phyloP scores from a whole-genome alignment of 345 rosid genomes.

The Trapa bicornis region DNA sequence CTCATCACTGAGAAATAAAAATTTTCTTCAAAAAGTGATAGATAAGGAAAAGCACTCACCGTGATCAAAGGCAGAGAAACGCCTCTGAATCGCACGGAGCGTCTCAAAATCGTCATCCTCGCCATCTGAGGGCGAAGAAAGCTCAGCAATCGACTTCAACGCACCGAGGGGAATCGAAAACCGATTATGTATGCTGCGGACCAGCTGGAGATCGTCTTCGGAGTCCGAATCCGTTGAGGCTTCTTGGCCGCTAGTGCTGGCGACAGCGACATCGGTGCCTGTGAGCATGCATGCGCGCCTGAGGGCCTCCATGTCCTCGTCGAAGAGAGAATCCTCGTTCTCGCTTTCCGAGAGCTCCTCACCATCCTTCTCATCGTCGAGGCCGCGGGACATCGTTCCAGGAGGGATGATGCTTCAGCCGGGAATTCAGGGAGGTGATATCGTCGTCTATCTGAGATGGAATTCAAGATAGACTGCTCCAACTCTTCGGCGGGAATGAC shows the following conservation, averaged over 20 bases:
- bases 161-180: constrained; percentile 26
- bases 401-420: not conserved
- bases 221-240: constrained; percentile 24
- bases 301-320: constrained; percentile 69
- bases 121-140: constrained; percentile 34
- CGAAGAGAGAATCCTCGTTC: constrained; percentile 31
- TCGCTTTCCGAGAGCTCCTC: constrained; percentile 28
- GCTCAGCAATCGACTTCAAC: constrained; percentile 18
- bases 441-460: not conserved
- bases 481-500: not conserved
- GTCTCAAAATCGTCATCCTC: constrained; percentile 64
- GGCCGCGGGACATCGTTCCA: constrained; percentile 22
- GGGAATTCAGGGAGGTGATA: not conserved
- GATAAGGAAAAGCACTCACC: constrained; percentile 26
- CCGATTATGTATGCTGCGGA: constrained; percentile 38
- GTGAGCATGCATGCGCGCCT: constrained; percentile 53
- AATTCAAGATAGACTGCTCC: not conserved
- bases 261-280: constrained; percentile 26
- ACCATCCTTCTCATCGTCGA: constrained; percentile 24
- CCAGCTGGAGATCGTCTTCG: constrained; percentile 44
- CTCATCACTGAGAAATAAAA: not conserved
- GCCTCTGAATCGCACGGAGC: constrained; percentile 52
- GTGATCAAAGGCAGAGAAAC: constrained; percentile 46
- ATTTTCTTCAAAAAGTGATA: not conserved
- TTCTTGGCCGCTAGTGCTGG: constrained; percentile 7